phyloP scores from a whole-genome alignment of 768 basidiomycete species.

The Piloderma croceum region DNA sequence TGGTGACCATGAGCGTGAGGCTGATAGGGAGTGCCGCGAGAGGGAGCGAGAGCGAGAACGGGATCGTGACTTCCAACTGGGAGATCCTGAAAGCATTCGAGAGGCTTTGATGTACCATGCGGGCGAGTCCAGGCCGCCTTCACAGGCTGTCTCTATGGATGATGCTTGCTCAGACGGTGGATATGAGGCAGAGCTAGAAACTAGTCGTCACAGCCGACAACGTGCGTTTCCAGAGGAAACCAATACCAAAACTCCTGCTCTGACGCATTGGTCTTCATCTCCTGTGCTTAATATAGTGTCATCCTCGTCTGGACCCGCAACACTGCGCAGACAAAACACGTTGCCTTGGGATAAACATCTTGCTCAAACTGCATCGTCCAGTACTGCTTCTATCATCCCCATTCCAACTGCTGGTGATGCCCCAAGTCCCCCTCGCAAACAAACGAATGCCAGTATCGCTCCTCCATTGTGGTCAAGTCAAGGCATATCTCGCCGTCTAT shows the following conservation, averaged over 20 bases:
- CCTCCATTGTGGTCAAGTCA: constrained; percentile 53
- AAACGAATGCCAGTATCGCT: constrained; percentile 39
- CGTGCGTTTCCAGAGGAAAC: constrained; percentile 60
- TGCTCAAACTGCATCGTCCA: constrained; percentile 51
- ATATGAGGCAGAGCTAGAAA: constrained; percentile 73
- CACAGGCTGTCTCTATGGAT: constrained; percentile 62
- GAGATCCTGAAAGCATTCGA: constrained; percentile 50
- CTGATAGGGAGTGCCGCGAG: constrained; percentile 50
- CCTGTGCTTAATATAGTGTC: constrained; percentile 60
- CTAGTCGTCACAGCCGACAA: constrained; percentile 62
- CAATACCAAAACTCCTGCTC: constrained; percentile 30
- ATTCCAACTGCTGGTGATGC: too few species aligned
- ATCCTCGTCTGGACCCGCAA: constrained; percentile 57
- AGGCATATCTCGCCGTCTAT: constrained; percentile 70
- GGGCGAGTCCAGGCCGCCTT: constrained; percentile 48
- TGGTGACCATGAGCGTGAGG: constrained; percentile 58
- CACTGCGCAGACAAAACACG: constrained; percentile 59
- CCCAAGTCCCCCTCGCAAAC: constrained; percentile 73
- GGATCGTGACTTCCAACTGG: constrained; percentile 53
- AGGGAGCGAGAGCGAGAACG: constrained; percentile 40
- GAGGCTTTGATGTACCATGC: constrained; percentile 59
- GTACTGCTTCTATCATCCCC: too few species aligned
- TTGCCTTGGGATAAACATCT: constrained; percentile 63
- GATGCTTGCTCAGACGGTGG: constrained; percentile 78
- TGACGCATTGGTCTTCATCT: constrained; percentile 51